A percentile compares a stretch with the other conserved stretches of the same genome.
Evolutionary conservation across 2,329 filamentous ascomycete genomes (phyloP).

Genomic region (Drechslerella coelobrocha): DNA sequence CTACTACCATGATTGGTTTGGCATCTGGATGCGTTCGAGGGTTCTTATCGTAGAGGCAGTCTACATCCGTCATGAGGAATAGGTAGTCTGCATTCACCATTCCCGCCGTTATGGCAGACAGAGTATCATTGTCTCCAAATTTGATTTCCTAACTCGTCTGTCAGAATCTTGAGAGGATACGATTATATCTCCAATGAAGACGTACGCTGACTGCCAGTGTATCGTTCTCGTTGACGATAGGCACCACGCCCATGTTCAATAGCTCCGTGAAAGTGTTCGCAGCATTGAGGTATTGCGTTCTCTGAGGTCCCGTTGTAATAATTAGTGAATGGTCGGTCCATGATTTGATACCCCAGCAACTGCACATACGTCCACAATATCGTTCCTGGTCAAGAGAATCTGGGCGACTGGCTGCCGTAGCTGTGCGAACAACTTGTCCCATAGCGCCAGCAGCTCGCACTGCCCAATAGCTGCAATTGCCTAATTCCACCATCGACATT

Average conservation of each 20-base stretch:
- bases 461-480: slow-evolving; percentile 95
- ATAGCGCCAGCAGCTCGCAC: slow-evolving; percentile 90
- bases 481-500: slow-evolving; percentile 58
- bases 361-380: slow-evolving; percentile 83
- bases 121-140: slow-evolving; percentile 97
- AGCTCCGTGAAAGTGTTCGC: slow-evolving; percentile 93
- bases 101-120: slow-evolving; percentile 93
- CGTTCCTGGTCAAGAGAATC: slow-evolving; percentile 90
- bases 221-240: slow-evolving; percentile 99
- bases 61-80: slow-evolving; percentile 98
- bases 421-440: slow-evolving; percentile 90
- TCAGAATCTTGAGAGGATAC: slow-evolving; percentile 2
- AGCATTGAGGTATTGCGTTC: slow-evolving; percentile 92
- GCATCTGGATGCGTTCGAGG: slow-evolving; percentile 85
- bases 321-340: too few relatives aligned
- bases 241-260: slow-evolving; percentile 92
- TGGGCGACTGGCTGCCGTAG: slow-evolving; percentile 90
- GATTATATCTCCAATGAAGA: not conserved
- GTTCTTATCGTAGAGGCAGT: slow-evolving; percentile 96
- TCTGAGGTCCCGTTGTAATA: too few relatives aligned
- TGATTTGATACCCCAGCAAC: slow-evolving; percentile 12
- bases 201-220: slow-evolving; percentile 82
- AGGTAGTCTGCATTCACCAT: slow-evolving; percentile 97
- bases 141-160: slow-evolving; percentile 75
- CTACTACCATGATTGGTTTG: slow-evolving; percentile 86